These are phyloP conservation scores for Leptodermis oblonga DNA, from an alignment of 257 asterid genomes.

Conservation along the genomic window DNA sequence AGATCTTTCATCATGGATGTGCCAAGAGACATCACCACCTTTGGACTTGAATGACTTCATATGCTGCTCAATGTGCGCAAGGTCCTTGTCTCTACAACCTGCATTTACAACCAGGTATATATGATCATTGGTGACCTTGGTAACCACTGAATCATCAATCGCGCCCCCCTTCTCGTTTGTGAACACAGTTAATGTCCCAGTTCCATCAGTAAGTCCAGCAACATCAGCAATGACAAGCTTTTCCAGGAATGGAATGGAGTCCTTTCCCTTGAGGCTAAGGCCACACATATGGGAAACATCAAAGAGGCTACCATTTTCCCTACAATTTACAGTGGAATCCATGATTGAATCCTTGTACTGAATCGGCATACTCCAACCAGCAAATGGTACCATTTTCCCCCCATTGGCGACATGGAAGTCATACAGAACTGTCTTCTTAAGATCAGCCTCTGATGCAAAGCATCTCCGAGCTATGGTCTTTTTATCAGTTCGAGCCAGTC, in stretches of 20 bases:
- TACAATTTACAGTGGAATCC: conserved; percentile 93
- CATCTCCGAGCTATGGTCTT: conserved; percentile 64
- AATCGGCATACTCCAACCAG: conserved; percentile 99
- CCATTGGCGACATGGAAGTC: conserved; percentile 95
- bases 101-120: conserved; percentile 95
- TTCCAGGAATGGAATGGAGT: conserved; percentile 77
- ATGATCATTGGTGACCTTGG: conserved; percentile 80
- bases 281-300: conserved; percentile 99
- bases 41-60: conserved; percentile 83
- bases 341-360: conserved; percentile 98
- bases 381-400: conserved; percentile 98
- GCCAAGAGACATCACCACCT: conserved; percentile 98
- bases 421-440: conserved; percentile 82
- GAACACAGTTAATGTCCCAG: conserved; percentile 80
- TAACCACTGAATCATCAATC: conserved; percentile 87
- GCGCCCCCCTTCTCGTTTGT: conserved; percentile 99
- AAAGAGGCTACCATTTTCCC: conserved; percentile 91
- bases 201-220: conserved; percentile 91
- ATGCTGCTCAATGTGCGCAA: conserved; percentile 96
- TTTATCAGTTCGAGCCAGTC: conserved; percentile 65
- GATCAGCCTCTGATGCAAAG: conserved; percentile 92
- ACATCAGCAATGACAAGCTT: conserved; percentile 94
- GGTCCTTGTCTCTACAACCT: conserved; percentile 97
- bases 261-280: conserved; percentile 93
- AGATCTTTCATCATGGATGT: conserved; percentile 91